Evolutionary conservation across 768 basidiomycete genomes (phyloP).

Genomic region (Lentinula detonsa): DNA sequence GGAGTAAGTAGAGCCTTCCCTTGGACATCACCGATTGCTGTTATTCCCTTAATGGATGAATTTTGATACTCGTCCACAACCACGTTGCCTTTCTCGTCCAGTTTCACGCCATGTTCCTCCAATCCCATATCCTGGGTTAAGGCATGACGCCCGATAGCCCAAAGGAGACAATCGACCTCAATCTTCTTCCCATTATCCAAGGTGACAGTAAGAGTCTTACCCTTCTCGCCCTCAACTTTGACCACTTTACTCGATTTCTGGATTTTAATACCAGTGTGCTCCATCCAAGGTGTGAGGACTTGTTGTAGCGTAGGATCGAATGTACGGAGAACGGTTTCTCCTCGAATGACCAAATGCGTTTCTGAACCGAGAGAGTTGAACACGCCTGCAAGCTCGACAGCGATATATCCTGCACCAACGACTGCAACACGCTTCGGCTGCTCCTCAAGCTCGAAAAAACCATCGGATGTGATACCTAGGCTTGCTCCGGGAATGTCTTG

Average conservation of each 20-base stretch:
- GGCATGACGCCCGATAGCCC: conserved; percentile 91
- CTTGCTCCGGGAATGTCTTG: conserved; percentile 83
- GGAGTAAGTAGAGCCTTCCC: conserved; percentile 94
- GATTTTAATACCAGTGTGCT: conserved; percentile 86
- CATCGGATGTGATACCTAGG: conserved; percentile 89
- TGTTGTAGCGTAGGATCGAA: conserved; percentile 89
- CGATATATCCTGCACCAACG: conserved; percentile 97
- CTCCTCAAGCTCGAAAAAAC: conserved; percentile 88
- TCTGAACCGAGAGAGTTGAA: conserved; percentile 88
- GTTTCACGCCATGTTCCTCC: conserved; percentile 69
- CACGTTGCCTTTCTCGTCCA: conserved; percentile 77
- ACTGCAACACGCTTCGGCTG: conserved; percentile 93
- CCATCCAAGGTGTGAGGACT: conserved; percentile 84
- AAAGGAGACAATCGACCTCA: conserved; percentile 83
- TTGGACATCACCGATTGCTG: conserved; percentile 86
- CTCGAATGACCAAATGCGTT: conserved; percentile 88
- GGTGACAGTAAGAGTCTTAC: conserved; percentile 68
- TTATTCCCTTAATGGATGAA: conserved; percentile 63
- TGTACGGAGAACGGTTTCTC: conserved; percentile 84
- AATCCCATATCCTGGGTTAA: conserved; percentile 76
- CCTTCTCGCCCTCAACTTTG: conserved; percentile 71
- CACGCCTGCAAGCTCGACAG: conserved; percentile 93
- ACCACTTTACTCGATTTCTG: conserved; percentile 74
- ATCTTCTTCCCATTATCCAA: conserved; percentile 69
- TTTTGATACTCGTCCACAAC: conserved; percentile 91